Conservation (phyloP, 2,329 filamentous ascomycete species). For the Claviceps digitariae region DNA sequence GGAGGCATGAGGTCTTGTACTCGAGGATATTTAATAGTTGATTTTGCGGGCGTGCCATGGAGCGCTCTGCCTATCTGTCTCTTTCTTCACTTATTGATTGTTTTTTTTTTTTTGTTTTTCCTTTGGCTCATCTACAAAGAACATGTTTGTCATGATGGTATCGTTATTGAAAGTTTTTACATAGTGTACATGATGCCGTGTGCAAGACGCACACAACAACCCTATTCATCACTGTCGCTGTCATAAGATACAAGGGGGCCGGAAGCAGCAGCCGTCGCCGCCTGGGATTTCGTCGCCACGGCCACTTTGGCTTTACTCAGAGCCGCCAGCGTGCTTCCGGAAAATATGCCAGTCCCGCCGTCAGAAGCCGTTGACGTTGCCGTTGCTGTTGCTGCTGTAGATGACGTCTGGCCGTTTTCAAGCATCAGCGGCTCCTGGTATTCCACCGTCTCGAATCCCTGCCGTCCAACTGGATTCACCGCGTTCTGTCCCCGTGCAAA, state of each 20-base stretch:
- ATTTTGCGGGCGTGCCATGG: constrained; percentile 3
- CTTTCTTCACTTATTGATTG: too few relatives aligned
- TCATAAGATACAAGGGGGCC: constrained; percentile 80
- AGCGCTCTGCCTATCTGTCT: too few relatives aligned
- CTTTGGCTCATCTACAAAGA: background rate
- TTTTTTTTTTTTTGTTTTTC: background rate
- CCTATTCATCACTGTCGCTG: constrained; percentile 63
- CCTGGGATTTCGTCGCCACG: constrained; percentile 40
- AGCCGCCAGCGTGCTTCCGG: constrained; percentile 67
- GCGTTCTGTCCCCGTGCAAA: constrained; percentile 66
- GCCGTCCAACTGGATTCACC: constrained; percentile 43
- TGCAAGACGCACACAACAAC: constrained; percentile 7
- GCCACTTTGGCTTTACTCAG: constrained; percentile 47
- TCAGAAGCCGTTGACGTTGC: constrained; percentile 15
- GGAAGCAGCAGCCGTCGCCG: constrained; percentile 33
- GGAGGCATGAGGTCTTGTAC: constrained; percentile 70
- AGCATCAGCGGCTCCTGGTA: constrained; percentile 46
- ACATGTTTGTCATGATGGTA: constrained; percentile 11
- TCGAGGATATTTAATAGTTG: constrained; percentile 79
- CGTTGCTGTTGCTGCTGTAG: constrained; percentile 15
- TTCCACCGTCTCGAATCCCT: constrained; percentile 46
- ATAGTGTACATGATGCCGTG: constrained; percentile 1
- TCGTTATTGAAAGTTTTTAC: constrained; percentile 15
- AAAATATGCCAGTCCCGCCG: constrained; percentile 55
- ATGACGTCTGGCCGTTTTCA: constrained; percentile 34